Conservation (phyloP, 2,329 filamentous ascomycete genomes). For the Xylariaceae sp. region DNA sequence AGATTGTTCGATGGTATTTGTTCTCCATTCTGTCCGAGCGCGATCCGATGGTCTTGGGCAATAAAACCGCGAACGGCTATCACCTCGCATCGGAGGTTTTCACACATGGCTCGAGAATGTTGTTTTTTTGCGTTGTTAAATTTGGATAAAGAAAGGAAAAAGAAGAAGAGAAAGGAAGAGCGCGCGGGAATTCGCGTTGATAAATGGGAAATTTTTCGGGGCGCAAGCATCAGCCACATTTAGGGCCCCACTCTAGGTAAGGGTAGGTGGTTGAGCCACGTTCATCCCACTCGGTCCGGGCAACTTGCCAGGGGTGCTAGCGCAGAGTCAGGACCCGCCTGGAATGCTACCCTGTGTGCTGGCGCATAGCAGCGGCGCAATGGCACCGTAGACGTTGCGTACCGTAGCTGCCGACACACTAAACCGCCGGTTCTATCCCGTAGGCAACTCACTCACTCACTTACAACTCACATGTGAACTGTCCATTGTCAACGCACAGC, state of each 20-base stretch:
- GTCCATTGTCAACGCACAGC: not conserved
- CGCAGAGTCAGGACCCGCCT: no score
- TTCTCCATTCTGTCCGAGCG: conserved; percentile 49
- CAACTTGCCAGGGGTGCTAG: no score
- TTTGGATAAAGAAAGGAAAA: conserved; percentile 31
- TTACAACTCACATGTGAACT: not conserved
- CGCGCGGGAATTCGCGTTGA: conserved; percentile 10
- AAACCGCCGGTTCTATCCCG: no score
- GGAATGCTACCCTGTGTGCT: not conserved
- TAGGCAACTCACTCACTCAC: no score
- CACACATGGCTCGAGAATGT: conserved; percentile 42
- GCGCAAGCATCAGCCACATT: conserved; percentile 16
- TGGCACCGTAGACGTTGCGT: no score
- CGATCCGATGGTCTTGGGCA: conserved; percentile 46
- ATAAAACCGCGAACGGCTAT: conserved; percentile 30
- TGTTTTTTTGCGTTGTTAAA: conserved; percentile 44
- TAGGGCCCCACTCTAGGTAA: not conserved
- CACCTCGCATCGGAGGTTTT: conserved; percentile 43
- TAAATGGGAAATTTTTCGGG: conserved; percentile 8
- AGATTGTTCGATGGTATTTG: conserved; percentile 49
- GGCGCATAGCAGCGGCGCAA: not conserved
- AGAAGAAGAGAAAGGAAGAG: conserved; percentile 29
- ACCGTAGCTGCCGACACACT: no score
- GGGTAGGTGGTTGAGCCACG: conserved; percentile 4
- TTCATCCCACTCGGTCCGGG: not conserved